Conservation (phyloP, 495 filamentous ascomycete genomes). For the Penicillium pulvis region DNA sequence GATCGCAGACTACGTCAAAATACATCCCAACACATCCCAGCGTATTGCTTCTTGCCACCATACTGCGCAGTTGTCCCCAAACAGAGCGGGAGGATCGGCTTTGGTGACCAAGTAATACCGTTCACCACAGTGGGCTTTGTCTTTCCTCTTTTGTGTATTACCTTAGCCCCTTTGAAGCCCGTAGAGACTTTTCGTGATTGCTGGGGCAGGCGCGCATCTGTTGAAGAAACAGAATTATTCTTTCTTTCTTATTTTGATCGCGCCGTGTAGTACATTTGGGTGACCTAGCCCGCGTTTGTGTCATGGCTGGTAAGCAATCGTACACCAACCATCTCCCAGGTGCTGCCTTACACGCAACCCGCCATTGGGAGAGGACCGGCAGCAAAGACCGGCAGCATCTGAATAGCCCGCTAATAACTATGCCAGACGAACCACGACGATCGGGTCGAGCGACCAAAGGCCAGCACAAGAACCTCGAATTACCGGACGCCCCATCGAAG, state of each 20-base stretch:
- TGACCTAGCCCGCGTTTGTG: constrained; percentile 13
- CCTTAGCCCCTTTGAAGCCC: constrained; percentile 43
- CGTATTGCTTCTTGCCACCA: constrained; percentile 19
- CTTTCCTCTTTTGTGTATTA: constrained; percentile 44
- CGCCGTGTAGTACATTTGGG: constrained; percentile 36
- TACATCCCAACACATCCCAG: constrained; percentile 17
- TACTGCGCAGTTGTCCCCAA: constrained; percentile 15
- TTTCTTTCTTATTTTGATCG: constrained; percentile 27
- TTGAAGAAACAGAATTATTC: constrained; percentile 2
- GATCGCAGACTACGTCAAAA: constrained; percentile 25
- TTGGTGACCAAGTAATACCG: constrained; percentile 43
- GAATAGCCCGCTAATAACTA: constrained; percentile 36
- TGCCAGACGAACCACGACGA: constrained; percentile 80
- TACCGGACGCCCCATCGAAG: constrained; percentile 60
- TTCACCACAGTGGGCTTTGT: constrained; percentile 34
- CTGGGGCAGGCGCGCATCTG: constrained; percentile 30
- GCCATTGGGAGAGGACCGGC: constrained; percentile 10
- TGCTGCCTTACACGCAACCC: constrained; percentile 10
- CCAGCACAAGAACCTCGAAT: constrained; percentile 83
- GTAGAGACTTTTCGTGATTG: constrained; percentile 41
- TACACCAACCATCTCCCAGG: constrained; percentile 24
- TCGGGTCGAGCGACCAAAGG: constrained; percentile 95
- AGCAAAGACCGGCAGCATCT: background rate
- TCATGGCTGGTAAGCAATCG: constrained; percentile 53
- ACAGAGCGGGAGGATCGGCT: constrained; percentile 22